Base-by-base conservation (phyloP, 495 filamentous ascomycete genomes). In the Penicillium maclennaniae region DNA sequence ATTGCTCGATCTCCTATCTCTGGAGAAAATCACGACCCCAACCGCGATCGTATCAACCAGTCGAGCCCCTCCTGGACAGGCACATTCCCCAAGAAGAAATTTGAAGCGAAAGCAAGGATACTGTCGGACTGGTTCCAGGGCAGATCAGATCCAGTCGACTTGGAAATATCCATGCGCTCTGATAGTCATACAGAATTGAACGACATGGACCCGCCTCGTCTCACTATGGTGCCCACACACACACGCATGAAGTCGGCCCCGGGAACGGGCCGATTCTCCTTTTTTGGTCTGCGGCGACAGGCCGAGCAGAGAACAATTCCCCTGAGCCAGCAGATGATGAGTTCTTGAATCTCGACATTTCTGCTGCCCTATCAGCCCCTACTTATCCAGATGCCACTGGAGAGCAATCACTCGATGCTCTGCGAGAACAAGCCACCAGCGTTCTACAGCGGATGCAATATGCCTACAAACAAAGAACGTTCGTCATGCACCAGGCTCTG, bases 371-470 rank as follows among this genome's bases (percentile, higher is more conserved):
- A 34, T 89, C 84, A 53, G 80, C 83, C 0, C 61, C 76, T n/a
- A 68, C 31, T 34, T 34, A 74, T 6, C 60, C 75, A 0, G 66
- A 70, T 34, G 75, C 85, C 54, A 56, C 78, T 42, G 77, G 83
- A 62, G 86, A 81, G 3, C 79, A 84, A 8, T 83, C 86, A 5
- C 86, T 87, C 73, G 83, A 87, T 62, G 83, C 84, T 59, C 74
- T 92, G 9, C 81, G 87, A 34, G 68, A 73, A 43, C 88, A 85
- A 60, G 88, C 89, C 38, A 76, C 84, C 45, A 75, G 73, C n/a
- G 69, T 90, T 10, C 68, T 91, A 16, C 66, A 70, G 43, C 78
- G 73, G 47, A 76, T 91, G 66, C 90, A 92, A 62, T 71, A 74
- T 31, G 89, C 88, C 17, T 92, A 91, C 72, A 81, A 82, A 47